Evolutionary conservation across 2,329 filamentous ascomycete species (phyloP).

Genomic region (Penicillium brasilianum): DNA sequence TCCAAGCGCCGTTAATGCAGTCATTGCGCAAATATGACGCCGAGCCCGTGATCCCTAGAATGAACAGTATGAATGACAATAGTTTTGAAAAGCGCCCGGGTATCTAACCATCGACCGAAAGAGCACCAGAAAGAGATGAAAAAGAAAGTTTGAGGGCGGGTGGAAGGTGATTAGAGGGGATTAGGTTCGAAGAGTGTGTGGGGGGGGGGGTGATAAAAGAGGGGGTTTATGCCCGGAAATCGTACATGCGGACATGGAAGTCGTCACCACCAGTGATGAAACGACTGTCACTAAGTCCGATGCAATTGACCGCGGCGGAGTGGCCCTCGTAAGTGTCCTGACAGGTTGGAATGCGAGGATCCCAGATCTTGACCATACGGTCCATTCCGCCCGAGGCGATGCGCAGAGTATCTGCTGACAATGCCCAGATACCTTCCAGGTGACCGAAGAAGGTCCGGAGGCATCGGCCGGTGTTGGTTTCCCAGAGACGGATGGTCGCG

Average conservation of each 20-base stretch:
- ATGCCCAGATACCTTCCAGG: constrained; percentile 92
- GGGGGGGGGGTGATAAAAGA: background rate
- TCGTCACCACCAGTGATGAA: constrained; percentile 95
- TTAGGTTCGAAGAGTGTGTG: constrained; percentile 2
- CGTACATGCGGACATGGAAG: constrained; percentile 84
- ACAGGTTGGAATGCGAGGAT: constrained; percentile 86
- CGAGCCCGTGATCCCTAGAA: background rate
- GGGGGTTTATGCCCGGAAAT: constrained; percentile 59
- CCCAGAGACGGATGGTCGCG: constrained; percentile 90
- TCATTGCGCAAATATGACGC: background rate
- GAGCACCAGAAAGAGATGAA: constrained; percentile 13
- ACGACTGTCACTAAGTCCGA: constrained; percentile 85
- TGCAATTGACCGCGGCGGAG: constrained; percentile 87
- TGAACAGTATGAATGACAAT: background rate
- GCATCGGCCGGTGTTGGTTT: constrained; percentile 79
- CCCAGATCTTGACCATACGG: constrained; percentile 95
- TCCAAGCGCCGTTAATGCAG: background rate
- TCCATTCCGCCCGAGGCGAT: constrained; percentile 91
- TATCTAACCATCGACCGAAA: constrained; percentile 25
- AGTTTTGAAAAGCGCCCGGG: constrained; percentile 24
- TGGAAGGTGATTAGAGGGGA: constrained; percentile 10
- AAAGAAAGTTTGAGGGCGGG: constrained; percentile 3
- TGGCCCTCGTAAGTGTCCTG: constrained; percentile 93
- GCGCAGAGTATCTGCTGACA: constrained; percentile 85
- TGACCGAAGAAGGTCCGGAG: constrained; percentile 95